Conservation (phyloP, 2,329 filamentous ascomycete genomes). For the Juglanconis oblonga region DNA sequence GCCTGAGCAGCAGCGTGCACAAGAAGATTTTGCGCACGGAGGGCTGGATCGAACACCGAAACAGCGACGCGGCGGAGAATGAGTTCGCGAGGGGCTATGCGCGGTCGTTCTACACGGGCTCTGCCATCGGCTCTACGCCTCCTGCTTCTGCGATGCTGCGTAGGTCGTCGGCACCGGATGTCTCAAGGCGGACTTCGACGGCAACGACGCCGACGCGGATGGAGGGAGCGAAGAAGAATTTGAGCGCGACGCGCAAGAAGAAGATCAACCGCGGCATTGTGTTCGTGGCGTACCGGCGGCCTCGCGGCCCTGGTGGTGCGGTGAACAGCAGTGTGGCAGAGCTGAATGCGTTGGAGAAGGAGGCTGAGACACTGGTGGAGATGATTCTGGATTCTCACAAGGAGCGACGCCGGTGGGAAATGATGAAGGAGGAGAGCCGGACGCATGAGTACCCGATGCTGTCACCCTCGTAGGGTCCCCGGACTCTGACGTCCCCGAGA, state of each 20-base stretch:
- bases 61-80: constrained; percentile 36
- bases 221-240: background rate
- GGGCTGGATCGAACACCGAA: constrained; percentile 53
- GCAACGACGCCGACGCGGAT: background rate
- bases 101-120: constrained; percentile 49
- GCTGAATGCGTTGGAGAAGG: constrained; percentile 43
- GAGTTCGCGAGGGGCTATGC: constrained; percentile 52
- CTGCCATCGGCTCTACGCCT: constrained; percentile 18
- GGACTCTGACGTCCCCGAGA: too few relatives aligned
- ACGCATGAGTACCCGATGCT: background rate
- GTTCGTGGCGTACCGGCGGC: constrained; percentile 54
- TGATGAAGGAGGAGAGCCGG: constrained; percentile 6
- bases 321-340: constrained; percentile 37
- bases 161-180: background rate
- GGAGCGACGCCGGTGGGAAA: constrained; percentile 14
- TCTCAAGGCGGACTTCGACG: constrained; percentile 20
- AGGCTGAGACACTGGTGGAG: constrained; percentile 52
- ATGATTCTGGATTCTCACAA: constrained; percentile 49
- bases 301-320: constrained; percentile 35
- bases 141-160: background rate
- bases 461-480: background rate
- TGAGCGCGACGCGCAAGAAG: background rate
- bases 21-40: constrained; percentile 43
- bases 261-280: constrained; percentile 49
- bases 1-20: constrained; percentile 48